Percentiles rank a stretch among this genome's conserved stretches.
Conservation (phyloP, 176 grass and related monocot genomes). For the Aegilops bicornis region DNA sequence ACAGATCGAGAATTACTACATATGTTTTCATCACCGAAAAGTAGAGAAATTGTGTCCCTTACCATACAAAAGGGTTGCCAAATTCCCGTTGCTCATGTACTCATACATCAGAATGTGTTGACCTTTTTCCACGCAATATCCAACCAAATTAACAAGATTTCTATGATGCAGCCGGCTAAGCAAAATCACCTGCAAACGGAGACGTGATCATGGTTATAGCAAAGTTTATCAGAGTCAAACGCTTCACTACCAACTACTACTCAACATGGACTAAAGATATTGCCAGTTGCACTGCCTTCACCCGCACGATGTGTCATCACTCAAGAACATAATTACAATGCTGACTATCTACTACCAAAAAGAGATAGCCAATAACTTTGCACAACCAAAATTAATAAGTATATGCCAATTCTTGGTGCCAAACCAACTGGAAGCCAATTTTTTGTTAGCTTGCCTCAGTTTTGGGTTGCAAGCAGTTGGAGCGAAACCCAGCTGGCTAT, state of each 20-base stretch:
- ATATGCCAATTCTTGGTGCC: neutral
- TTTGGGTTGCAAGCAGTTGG: neutral
- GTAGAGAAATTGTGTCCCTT: conserved; percentile 26
- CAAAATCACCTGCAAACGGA: conserved; percentile 69
- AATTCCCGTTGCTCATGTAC: conserved; percentile 95
- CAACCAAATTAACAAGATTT: conserved; percentile 99
- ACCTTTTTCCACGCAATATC: conserved; percentile 91
- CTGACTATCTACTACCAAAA: neutral
- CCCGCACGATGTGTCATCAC: conserved; percentile 16
- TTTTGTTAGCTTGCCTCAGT: neutral
- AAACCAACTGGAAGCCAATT: neutral
- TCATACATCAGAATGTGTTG: conserved; percentile 91
- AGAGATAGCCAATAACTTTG: neutral
- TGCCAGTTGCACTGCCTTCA: conserved; percentile 10
- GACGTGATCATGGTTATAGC: neutral
- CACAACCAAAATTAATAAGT: neutral
- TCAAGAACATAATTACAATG: conserved; percentile 10
- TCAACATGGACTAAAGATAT: conserved; percentile 1
- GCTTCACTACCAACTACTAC: conserved; percentile 5
- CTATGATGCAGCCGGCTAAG: conserved; percentile 97
- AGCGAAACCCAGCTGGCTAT: neutral
- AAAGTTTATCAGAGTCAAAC: conserved; percentile 24
- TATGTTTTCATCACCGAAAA: neutral
- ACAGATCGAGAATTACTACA: too few relatives aligned
- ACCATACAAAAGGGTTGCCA: conserved; percentile 88